Evolutionary conservation across 1,284 basidiomycete species (phyloP), one percentile per base, ranked within the genome.

Genomic region (Volvariella volvacea): DNA sequence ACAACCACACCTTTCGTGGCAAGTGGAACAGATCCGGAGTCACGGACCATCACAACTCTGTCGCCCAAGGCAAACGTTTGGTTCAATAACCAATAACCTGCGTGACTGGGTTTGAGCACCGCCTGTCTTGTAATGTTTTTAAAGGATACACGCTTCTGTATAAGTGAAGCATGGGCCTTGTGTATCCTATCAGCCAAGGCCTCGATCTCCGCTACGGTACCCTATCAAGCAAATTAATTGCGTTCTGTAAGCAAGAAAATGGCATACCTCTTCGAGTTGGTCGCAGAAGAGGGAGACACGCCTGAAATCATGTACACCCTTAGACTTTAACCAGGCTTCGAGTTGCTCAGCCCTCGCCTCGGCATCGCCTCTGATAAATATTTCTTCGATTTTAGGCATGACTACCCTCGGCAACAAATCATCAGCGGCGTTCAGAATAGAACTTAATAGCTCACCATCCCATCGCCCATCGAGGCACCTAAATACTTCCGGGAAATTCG

Each of bases 41-140:
- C 95, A 53, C 90, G 85, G 1, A 97, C 93, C 85, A 95, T 95
- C 21, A 89, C n/a, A 31, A 98, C 93, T 10, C 96, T 80, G 64
- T 99, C 95, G 14, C 95, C 95, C 2, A 98, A 75, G 0, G 73
- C 69, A 58, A 98, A 99, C n/a, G 66, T 70, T 64, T 99, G 96
- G 44, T 88, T 88, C 55, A 92, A 91, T 9, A 99, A 72, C 16
- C 93, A 84, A 61, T 92, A 94, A 3, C 87, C 74, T 1, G 92
- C 85, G 65, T 99, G 93, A 2, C 83, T 72, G 4, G 96, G 96
- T 63, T 98, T 98, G 49, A 99, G 76, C 1, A 99, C 81, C 1
- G 92, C 93, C 56, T 92, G 88, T n/a, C 93, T 80, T 4, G 95
- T 95, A 22, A 98, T 92, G 30, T 83, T 83, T 58, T 92, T 90